Base-by-base conservation (phyloP, 768 basidiomycete genomes). In the Boletus coccyginus region DNA sequence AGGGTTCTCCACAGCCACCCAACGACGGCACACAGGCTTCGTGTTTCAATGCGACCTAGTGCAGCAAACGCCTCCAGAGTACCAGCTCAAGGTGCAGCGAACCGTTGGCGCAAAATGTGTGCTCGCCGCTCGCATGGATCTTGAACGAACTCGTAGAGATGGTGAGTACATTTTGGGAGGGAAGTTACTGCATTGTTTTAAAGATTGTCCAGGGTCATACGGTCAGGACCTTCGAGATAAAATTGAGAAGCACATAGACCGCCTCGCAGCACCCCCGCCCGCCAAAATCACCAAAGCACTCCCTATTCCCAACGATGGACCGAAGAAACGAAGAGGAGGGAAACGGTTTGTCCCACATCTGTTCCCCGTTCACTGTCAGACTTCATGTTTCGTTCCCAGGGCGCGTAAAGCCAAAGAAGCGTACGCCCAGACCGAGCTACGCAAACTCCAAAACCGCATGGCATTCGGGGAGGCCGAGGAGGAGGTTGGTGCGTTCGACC, bases 341-440 rank as follows among this genome's bases (percentile, higher is more conserved):
- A 95, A 92, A 77, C 85, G 94, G 94, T 92, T 53, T 46, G 81
- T 73, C 29, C 21, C 21, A 21, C 21, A 21, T 21, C 5, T 21
- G 19, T 27, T 7, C 42, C 36, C 24, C 14, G 24, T 29, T 51
- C 14, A 17, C 24, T 5, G 3, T 52, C n/a, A 7, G 27, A 35
- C 50, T 46, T 62, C 46, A 62, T 13, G 3, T 40, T 13, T 24
- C 29, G 32, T 27, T 52, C 12, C 5, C 38, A 97, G 95, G 9
- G 97, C 96, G 1, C 86, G 97, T 45, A 96, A 98, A 70, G 91
- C 94, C n/a, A 99, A 99, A 69, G 97, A 98, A 73, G 94, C 94
- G 1, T 95, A 95, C 66, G 94, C 94, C 6, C 91, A 94, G 73
- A 98, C 97, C 2, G 97, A 99, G 70, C 78, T 99, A 44, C 87